phyloP scores from a whole-genome alignment of 345 rosid species.

The Gossypium australe region DNA sequence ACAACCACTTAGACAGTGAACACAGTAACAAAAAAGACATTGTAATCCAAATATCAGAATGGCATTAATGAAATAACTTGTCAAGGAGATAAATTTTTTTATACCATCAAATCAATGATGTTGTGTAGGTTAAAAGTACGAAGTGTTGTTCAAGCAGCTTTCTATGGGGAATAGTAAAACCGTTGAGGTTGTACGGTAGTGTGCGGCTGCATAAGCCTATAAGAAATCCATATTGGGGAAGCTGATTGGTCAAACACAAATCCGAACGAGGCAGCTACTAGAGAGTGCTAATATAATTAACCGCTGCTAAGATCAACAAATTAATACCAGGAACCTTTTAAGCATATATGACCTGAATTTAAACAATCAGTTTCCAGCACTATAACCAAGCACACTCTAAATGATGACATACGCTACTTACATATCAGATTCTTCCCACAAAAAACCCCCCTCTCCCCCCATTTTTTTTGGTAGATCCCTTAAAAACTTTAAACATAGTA shows the following conservation, averaged over 20 bases:
- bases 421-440: neutral
- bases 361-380: neutral
- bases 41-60: conserved; percentile 2
- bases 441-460: neutral
- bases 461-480: neutral
- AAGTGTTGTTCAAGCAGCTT: conserved; percentile 21
- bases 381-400: neutral
- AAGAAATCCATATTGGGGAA: conserved; percentile 17
- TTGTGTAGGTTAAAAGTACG: conserved; percentile 22
- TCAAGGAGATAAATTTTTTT: conserved; percentile 9
- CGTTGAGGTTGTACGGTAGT: conserved; percentile 15
- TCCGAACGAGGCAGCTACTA: neutral
- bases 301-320: neutral
- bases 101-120: conserved; percentile 24
- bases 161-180: conserved; percentile 17
- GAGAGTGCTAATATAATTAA: neutral
- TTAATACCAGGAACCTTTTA: neutral
- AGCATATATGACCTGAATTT: neutral
- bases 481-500: neutral
- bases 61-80: conserved; percentile 10
- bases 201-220: conserved; percentile 29
- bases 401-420: neutral
- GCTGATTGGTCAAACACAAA: conserved; percentile 14
- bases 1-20: neutral
- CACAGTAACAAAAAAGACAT: neutral